phyloP scores from a whole-genome alignment of 495 filamentous ascomycete genomes.

The Daldinia bambusicola region DNA sequence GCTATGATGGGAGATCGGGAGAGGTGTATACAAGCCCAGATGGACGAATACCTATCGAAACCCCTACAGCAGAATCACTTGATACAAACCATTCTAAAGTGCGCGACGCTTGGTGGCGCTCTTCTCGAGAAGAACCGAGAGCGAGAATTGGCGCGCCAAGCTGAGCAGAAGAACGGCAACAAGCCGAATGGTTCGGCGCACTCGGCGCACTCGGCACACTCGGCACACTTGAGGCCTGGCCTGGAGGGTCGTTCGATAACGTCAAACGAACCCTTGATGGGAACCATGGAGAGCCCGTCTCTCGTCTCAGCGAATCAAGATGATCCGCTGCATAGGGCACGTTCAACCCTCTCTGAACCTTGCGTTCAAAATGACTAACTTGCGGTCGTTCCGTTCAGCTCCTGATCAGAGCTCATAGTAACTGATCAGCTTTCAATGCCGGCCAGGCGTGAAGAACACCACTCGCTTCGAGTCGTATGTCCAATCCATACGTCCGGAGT shows the following conservation, averaged over 20 bases:
- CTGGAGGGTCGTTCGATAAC: slow-evolving; percentile 68
- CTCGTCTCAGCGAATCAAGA: slow-evolving; percentile 69
- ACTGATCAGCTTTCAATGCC: slow-evolving; percentile 48
- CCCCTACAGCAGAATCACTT: slow-evolving; percentile 97
- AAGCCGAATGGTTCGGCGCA: slow-evolving; percentile 36
- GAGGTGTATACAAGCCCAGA: slow-evolving; percentile 97
- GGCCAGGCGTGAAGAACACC: slow-evolving; percentile 19
- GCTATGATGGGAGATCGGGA: slow-evolving; percentile 99
- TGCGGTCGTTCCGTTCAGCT: slow-evolving; percentile 48
- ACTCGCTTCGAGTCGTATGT: slow-evolving; percentile 19
- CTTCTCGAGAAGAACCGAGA: slow-evolving; percentile 75
- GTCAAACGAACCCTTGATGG: slow-evolving; percentile 65
- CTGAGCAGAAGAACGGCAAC: slow-evolving; percentile 45
- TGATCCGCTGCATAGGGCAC: slow-evolving; percentile 78
- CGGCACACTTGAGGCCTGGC: slow-evolving; percentile 45
- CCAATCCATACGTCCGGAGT: slow-evolving; percentile 11
- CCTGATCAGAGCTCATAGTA: slow-evolving; percentile 62
- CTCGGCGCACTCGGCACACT: too few species aligned
- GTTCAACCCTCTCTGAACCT: slow-evolving; percentile 60
- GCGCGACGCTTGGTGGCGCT: slow-evolving; percentile 88
- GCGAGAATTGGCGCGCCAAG: slow-evolving; percentile 55
- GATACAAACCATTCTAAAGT: slow-evolving; percentile 98
- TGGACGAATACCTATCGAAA: slow-evolving; percentile 99
- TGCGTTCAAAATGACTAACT: slow-evolving; percentile 48
- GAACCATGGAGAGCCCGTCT: slow-evolving; percentile 68